phyloP scores from a whole-genome alignment of 352 stramenopile species.

The Pythium dissimile region DNA sequence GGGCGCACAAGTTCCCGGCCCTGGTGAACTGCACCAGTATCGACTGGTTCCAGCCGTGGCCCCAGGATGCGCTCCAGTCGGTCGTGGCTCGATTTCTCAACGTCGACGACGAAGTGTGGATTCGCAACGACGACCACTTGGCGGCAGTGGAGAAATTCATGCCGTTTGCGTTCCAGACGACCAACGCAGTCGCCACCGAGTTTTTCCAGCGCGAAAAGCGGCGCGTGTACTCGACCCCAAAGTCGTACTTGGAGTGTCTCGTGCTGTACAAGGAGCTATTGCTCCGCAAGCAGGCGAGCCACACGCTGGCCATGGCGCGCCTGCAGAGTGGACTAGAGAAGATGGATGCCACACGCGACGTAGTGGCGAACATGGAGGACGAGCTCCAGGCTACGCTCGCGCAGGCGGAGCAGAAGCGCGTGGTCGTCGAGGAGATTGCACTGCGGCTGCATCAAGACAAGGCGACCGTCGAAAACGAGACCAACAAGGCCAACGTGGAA shows the following conservation, averaged over 20 bases:
- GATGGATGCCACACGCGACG: slow-evolving; percentile 83
- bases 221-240: slow-evolving; percentile 91
- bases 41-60: slow-evolving; percentile 93
- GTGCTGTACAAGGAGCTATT: slow-evolving; percentile 84
- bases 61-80: slow-evolving; percentile 87
- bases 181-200: slow-evolving; percentile 80
- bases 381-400: slow-evolving; percentile 88
- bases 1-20: slow-evolving; percentile 91
- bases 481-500: slow-evolving; percentile 86
- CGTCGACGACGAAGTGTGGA: slow-evolving; percentile 40
- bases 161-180: slow-evolving; percentile 91
- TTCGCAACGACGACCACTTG: slow-evolving; percentile 44
- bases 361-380: slow-evolving; percentile 91
- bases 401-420: slow-evolving; percentile 91
- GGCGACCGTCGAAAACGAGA: slow-evolving; percentile 91
- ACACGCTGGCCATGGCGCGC: slow-evolving; percentile 69
- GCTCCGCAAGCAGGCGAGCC: slow-evolving; percentile 47
- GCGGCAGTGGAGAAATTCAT: slow-evolving; percentile 89
- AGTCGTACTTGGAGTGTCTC: slow-evolving; percentile 92
- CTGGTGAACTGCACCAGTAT: slow-evolving; percentile 94
- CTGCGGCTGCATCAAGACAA: slow-evolving; percentile 90
- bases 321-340: slow-evolving; percentile 90
- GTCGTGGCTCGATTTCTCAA: slow-evolving; percentile 86
- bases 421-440: slow-evolving; percentile 91
- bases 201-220: slow-evolving; percentile 82